Conservation (phyloP, 192 early-diverging fungal species). For the Gaertneriomyces sp. region DNA sequence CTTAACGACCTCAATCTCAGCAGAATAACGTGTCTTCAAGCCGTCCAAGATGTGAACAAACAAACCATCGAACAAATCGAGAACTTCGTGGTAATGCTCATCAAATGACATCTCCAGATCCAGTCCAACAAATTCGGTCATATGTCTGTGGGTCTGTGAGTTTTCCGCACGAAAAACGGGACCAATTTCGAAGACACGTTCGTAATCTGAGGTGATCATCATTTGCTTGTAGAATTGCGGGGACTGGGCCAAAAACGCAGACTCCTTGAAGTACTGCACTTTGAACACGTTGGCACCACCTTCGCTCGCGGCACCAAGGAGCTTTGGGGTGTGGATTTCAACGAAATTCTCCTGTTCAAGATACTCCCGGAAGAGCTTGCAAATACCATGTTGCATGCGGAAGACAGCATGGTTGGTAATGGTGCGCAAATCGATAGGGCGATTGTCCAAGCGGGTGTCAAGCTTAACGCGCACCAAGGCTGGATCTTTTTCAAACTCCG, state of each 20-base stretch:
- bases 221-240: constrained; percentile 99
- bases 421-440: constrained; percentile 92
- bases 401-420: constrained; percentile 96
- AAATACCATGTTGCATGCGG: constrained; percentile 91
- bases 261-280: constrained; percentile 91
- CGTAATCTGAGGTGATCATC: constrained; percentile 95
- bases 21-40: constrained; percentile 72
- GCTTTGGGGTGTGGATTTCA: constrained; percentile 98
- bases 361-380: constrained; percentile 94
- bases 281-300: constrained; percentile 98
- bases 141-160: constrained; percentile 95
- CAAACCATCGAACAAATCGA: constrained; percentile 88
- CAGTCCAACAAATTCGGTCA: constrained; percentile 98
- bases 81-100: constrained; percentile 96
- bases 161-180: constrained; percentile 99
- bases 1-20: constrained; percentile 82
- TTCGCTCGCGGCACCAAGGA: constrained; percentile 87
- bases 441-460: constrained; percentile 92
- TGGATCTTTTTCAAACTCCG: constrained; percentile 64
- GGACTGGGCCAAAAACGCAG: constrained; percentile 94
- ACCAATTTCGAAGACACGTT: constrained; percentile 96
- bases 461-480: constrained; percentile 60
- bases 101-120: constrained; percentile 99
- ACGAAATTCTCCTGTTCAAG: constrained; percentile 74
- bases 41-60: constrained; percentile 91